phyloP scores from a whole-genome alignment of 1,284 basidiomycete species.

The Puccinia novopanici region DNA sequence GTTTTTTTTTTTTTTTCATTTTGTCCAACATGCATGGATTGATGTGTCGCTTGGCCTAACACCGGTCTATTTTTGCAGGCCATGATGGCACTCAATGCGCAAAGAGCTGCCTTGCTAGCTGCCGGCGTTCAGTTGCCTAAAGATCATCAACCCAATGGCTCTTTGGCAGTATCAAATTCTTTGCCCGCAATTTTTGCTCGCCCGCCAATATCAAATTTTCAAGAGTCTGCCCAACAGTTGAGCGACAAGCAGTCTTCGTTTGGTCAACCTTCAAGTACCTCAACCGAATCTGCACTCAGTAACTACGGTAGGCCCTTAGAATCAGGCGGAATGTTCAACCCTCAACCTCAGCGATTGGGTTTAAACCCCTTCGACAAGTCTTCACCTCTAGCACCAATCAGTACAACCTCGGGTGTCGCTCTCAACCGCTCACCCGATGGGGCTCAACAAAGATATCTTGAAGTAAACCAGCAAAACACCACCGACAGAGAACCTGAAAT shows the following conservation, averaged over 20 bases:
- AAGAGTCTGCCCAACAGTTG: conserved; percentile 6
- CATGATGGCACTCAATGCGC: conserved; percentile 43
- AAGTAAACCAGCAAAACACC: background rate
- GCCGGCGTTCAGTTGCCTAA: conserved; percentile 24
- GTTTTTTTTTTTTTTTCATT: background rate
- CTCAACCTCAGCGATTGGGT: conserved; percentile 13
- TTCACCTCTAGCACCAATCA: conserved; percentile 6
- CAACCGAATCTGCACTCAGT: background rate
- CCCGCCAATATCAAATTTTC: background rate
- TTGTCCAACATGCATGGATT: no score
- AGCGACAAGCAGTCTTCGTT: conserved; percentile 5
- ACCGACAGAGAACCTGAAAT: background rate
- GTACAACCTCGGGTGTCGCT: background rate
- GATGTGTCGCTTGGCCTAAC: background rate
- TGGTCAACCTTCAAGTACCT: background rate
- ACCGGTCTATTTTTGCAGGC: conserved; percentile 15
- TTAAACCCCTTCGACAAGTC: conserved; percentile 31
- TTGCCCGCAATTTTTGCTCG: background rate
- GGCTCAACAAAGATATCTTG: background rate
- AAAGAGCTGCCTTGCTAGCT: conserved; percentile 41
- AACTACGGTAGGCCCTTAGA: conserved; percentile 11
- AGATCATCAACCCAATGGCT: conserved; percentile 6
- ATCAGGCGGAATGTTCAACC: background rate
- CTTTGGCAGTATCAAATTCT: background rate
- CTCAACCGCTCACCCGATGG: conserved; percentile 9